A percentile compares a stretch with the other conserved stretches of the same genome.
Evolutionary conservation across 441 rosid genomes (phyloP).

Genomic region (Populus hybrid): DNA sequence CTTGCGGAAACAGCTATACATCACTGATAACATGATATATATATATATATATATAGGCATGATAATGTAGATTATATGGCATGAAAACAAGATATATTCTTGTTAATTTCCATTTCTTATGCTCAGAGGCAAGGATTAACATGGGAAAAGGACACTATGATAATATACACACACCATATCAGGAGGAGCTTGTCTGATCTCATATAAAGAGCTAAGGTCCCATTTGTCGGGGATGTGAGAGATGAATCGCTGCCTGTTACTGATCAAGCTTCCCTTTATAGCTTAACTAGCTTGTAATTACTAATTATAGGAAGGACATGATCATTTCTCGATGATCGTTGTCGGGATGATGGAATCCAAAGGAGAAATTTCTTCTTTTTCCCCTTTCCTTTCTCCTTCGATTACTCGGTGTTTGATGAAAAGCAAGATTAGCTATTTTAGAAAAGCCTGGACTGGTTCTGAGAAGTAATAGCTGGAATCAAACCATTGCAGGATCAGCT

Average conservation of each 20-base stretch:
- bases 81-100: constrained; percentile 23
- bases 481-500: constrained; percentile 4
- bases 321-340: constrained; percentile 8
- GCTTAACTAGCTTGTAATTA: constrained; percentile 1
- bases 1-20: constrained; percentile 4
- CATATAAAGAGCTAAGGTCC: constrained; percentile 20
- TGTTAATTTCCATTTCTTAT: constrained; percentile 5
- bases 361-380: constrained; percentile 16
- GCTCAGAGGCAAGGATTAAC: background rate
- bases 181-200: constrained; percentile 13
- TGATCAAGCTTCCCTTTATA: constrained; percentile 13
- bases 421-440: constrained; percentile 1
- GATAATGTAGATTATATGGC: constrained; percentile 21
- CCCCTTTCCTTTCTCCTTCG: background rate
- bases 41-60: constrained; percentile 8
- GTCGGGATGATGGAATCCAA: constrained; percentile 20
- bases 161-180: background rate
- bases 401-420: constrained; percentile 25
- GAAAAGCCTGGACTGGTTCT: background rate
- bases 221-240: constrained; percentile 20
- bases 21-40: background rate
- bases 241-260: constrained; percentile 1
- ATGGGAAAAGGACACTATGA: background rate
- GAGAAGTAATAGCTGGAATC: constrained; percentile 11
- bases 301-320: constrained; percentile 19